Evolutionary conservation across 192 early-diverging fungal genomes (phyloP).

Genomic region (Coemansia sp.): DNA sequence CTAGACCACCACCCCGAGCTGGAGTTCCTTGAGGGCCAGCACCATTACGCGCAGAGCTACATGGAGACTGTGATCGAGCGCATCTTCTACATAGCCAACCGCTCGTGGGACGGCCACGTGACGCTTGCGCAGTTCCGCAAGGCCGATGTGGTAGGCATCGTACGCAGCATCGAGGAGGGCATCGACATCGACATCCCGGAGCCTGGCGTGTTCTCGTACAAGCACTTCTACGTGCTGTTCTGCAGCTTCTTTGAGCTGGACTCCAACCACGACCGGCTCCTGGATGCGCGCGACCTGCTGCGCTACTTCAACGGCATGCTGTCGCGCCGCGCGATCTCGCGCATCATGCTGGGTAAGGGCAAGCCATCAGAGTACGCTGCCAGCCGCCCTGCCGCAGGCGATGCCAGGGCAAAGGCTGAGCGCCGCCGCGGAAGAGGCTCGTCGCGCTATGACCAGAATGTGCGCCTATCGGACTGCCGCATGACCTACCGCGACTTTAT

Average conservation of each 20-base stretch:
- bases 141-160: slow-evolving; percentile 61
- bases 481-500: slow-evolving; percentile 86
- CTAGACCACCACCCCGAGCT: slow-evolving; percentile 85
- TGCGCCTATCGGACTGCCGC: slow-evolving; percentile 54
- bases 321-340: slow-evolving; percentile 67
- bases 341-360: slow-evolving; percentile 76
- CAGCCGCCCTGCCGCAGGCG: background rate
- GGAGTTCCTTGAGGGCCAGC: slow-evolving; percentile 78
- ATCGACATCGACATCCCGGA: slow-evolving; percentile 69
- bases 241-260: slow-evolving; percentile 98
- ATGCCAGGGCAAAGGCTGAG: slow-evolving; percentile 21
- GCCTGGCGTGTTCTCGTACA: slow-evolving; percentile 91
- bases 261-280: slow-evolving; percentile 81
- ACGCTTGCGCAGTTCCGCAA: slow-evolving; percentile 75
- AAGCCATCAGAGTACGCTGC: slow-evolving; percentile 30
- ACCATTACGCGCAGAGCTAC: slow-evolving; percentile 85
- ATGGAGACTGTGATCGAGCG: slow-evolving; percentile 89
- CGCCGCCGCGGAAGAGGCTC: slow-evolving; percentile 28
- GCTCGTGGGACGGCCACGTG: slow-evolving; percentile 72
- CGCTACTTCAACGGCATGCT: slow-evolving; percentile 76
- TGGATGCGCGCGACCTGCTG: slow-evolving; percentile 68
- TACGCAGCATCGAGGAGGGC: slow-evolving; percentile 67
- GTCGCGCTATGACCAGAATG: slow-evolving; percentile 45
- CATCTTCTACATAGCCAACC: slow-evolving; percentile 77
- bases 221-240: slow-evolving; percentile 97